Conservation (phyloP, 495 filamentous ascomycete genomes). For the Geoglossum glabrum region DNA sequence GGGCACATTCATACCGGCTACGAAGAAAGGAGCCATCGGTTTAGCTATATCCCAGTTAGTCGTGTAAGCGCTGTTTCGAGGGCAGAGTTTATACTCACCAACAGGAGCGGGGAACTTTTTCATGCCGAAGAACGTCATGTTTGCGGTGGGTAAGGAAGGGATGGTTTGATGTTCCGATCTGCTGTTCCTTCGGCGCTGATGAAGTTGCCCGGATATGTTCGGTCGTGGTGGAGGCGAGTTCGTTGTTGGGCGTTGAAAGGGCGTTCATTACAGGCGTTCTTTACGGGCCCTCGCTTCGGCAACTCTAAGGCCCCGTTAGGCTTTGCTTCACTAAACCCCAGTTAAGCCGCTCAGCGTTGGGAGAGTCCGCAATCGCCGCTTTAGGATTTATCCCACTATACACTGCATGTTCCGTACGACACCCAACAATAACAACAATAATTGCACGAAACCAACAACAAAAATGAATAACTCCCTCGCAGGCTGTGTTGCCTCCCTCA, state of each 20-base stretch:
- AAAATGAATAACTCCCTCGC: constrained; percentile 24
- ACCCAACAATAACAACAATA: neutral
- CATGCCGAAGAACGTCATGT: constrained; percentile 18
- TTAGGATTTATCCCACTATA: no score
- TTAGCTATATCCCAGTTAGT: constrained; percentile 36
- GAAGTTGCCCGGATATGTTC: neutral
- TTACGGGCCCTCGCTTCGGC: no score
- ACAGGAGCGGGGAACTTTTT: constrained; percentile 86
- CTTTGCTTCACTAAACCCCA: no score
- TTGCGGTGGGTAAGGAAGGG: neutral
- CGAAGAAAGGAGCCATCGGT: constrained; percentile 82
- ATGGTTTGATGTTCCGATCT: neutral
- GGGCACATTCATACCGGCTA: constrained; percentile 45
- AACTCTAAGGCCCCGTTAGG: no score
- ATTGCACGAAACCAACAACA: neutral
- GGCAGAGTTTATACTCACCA: constrained; percentile 37
- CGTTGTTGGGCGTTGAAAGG: no score
- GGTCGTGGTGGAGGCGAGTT: neutral
- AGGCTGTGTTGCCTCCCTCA: constrained; percentile 48
- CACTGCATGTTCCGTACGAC: no score
- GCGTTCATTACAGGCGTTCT: no score
- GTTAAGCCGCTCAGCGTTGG: no score
- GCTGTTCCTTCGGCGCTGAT: neutral
- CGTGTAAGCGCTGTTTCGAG: constrained; percentile 8
- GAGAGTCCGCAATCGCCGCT: no score